Conservation (phyloP, 192 early-diverging fungal species). For the Chytriomyces sp. region DNA sequence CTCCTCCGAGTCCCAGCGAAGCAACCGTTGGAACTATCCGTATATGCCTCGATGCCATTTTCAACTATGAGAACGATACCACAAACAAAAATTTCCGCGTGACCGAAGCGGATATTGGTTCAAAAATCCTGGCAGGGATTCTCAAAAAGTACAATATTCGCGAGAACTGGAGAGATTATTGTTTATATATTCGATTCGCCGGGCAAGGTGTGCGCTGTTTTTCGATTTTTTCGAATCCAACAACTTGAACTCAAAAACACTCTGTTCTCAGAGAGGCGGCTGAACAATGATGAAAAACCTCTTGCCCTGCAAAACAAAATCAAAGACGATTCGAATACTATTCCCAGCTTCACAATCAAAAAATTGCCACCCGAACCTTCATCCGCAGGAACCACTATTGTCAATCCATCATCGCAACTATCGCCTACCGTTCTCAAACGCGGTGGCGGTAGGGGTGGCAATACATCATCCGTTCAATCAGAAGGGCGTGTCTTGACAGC, state of each 20-base stretch:
- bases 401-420: background rate
- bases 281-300: slow-evolving; percentile 82
- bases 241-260: background rate
- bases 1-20: background rate
- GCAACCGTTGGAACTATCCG: slow-evolving; percentile 71
- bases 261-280: slow-evolving; percentile 53
- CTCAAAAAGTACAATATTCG: slow-evolving; percentile 91
- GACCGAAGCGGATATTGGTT: slow-evolving; percentile 78
- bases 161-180: slow-evolving; percentile 86
- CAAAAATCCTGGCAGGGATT: slow-evolving; percentile 82
- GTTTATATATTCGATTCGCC: slow-evolving; percentile 72
- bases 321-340: slow-evolving; percentile 11
- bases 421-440: background rate
- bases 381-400: slow-evolving; percentile 64
- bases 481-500: slow-evolving; percentile 54
- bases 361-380: background rate
- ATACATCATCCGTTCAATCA: slow-evolving; percentile 1
- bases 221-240: background rate
- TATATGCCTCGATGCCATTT: slow-evolving; percentile 79
- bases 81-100: slow-evolving; percentile 87
- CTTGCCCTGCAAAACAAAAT: slow-evolving; percentile 42
- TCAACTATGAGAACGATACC: slow-evolving; percentile 65
- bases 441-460: background rate
- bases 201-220: slow-evolving; percentile 51
- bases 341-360: slow-evolving; percentile 3